Base-by-base conservation (phyloP, 73 alveolate species). In the Halteria grandinella region DNA sequence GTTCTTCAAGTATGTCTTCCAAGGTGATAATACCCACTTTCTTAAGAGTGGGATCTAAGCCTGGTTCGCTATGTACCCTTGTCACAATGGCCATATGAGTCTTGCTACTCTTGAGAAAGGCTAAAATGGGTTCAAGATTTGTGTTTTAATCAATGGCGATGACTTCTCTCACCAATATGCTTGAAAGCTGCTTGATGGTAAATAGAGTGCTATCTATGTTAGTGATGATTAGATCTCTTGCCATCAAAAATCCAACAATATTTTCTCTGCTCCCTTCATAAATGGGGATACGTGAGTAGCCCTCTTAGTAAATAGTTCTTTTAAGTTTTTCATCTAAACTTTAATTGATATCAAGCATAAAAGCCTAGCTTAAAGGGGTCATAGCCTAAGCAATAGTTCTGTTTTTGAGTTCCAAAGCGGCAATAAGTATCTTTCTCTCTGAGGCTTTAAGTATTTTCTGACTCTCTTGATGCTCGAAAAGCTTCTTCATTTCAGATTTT, bases 1-100 rank as follows among this genome's bases (percentile, higher is more conserved):
- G 70, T 73, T 91, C 94, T 36, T 90, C 97, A 27, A 91, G 89
- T n/a, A 94, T 92, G 60, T 94, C 98, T 53, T 94, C 98, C 40
- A 94, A 64, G 49, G 97, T 94, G 20, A 94, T 75, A 43, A 94
- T 89, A 49, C 96, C 94, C 33, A 87, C 52, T 34, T 55, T 69
- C 49, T 80, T 40, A 17, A 51, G 57, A 52, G 58, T 29, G 18
- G 91, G 91, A 40, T 81, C 93, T 11, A 53, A 51, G 55, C 47
- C 79, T 51, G 83, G 89, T 37, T 62, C 89, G 31, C 7, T 18
- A 39, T 44, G 82, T 12, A 81, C 86, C 76, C 83, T 59, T 25
- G 95, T 83, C 71, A 93, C 96, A 32, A 93, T 58, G 45, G 92
- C 97, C 90, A 94, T 74, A 75, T 91, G 97, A 28, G 97, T 75